Evolutionary conservation across 225 moss, liverwort and hornwort species (phyloP), one percentile per base, ranked within the genome.

Genomic region (Takakia lepidozioides): DNA sequence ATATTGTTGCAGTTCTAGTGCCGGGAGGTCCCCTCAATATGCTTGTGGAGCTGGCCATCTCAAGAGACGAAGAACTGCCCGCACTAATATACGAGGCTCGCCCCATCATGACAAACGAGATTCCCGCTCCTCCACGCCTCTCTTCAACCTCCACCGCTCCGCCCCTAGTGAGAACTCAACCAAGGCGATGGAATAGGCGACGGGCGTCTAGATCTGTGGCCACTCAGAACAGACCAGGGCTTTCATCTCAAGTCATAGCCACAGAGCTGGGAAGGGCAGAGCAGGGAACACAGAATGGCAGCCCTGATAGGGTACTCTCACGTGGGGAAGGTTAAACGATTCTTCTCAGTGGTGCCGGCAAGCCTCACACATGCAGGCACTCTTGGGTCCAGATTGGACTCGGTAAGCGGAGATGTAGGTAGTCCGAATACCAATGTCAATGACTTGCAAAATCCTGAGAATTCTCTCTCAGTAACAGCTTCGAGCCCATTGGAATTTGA

Each of bases 21-120:
- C 98, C 91, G 30, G 85, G 85, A n/a, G 98, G 98, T 15, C 98
- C 98, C 39, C 78, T 98, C 10, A 91, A 98, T 43, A 67, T 98
- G 56, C 87, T 98, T n/a, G 85, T 98, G 57, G 87, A 91, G 61
- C 37, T 98, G 25, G 91, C 98, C 3, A 85, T 98, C 26, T 82
- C 82, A 43, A 60, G 98, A 38, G 98, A 98, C 46, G 98, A 98
- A 74, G 98, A 91, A 6, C 87, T 98, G 32, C 98, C 98, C 9
- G 98, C 98, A 42, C 77, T 98, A 24, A 85, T 98, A 13, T 98
- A 91, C 4, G 98, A 98, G 68, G 87, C 98, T 16, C 76, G 91
- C 35, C 85, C 98, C 35, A 67, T 37, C 34, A 39, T 58, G 43
- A 54, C 70, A 7, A 35, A 25, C 48, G 63, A 44, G 20, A 70